A percentile compares a stretch with the other conserved stretches of the same genome.
These are phyloP conservation scores for Phylloboletellus chloephorus DNA, from an alignment of 1,284 basidiomycete genomes.

Conservation along the genomic window DNA sequence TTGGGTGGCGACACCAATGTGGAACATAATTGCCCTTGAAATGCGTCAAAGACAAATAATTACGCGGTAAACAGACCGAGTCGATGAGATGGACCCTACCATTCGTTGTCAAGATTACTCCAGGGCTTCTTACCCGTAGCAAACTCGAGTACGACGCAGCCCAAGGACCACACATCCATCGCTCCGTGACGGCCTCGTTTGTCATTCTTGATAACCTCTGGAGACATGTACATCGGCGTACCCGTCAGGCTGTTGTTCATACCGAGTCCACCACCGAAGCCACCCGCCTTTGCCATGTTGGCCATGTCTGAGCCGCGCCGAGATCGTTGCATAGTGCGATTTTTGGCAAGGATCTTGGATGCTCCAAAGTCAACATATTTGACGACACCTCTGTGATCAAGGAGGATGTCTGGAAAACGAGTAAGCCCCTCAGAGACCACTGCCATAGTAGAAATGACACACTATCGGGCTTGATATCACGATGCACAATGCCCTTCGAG, in stretches of 20 bases:
- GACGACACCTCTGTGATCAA: slow-evolving; percentile 91
- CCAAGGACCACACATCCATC: slow-evolving; percentile 97
- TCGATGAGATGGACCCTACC: slow-evolving; percentile 47
- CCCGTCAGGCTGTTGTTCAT: slow-evolving; percentile 83
- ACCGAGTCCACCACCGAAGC: slow-evolving; percentile 40
- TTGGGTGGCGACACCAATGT: slow-evolving; percentile 95
- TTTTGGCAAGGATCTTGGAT: slow-evolving; percentile 94
- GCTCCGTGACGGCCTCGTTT: slow-evolving; percentile 86
- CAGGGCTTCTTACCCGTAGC: slow-evolving; percentile 96
- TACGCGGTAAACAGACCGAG: not conserved
- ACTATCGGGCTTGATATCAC: slow-evolving; percentile 99
- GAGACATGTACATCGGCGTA: slow-evolving; percentile 99
- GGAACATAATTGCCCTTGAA: slow-evolving; percentile 93
- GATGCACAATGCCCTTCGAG: slow-evolving; percentile 87
- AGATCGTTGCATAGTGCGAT: slow-evolving; percentile 79
- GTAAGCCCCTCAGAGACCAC: slow-evolving; percentile 14
- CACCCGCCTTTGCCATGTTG: slow-evolving; percentile 29
- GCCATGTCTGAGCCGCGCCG: slow-evolving; percentile 45
- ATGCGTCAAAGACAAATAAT: slow-evolving; percentile 7
- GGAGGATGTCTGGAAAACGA: slow-evolving; percentile 72
- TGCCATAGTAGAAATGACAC: slow-evolving; percentile 36
- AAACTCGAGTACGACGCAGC: slow-evolving; percentile 95
- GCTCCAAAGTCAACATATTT: slow-evolving; percentile 99
- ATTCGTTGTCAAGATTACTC: slow-evolving; percentile 99
- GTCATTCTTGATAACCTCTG: slow-evolving; percentile 95